Evolutionary conservation across 768 basidiomycete species (phyloP).

Genomic region (Phylloporus rhodoxanthus): DNA sequence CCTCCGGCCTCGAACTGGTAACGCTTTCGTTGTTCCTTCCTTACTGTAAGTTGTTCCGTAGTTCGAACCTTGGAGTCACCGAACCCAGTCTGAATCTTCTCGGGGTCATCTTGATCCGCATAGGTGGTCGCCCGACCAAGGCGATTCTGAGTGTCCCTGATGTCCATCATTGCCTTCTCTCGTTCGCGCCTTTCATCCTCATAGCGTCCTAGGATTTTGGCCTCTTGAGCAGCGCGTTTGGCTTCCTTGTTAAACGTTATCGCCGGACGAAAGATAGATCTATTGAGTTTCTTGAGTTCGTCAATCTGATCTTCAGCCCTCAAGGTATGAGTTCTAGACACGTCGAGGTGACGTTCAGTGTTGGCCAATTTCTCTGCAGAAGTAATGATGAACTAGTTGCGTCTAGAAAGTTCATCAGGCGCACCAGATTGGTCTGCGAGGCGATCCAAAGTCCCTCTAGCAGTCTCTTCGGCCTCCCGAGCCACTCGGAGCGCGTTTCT

Average conservation of each 20-base stretch:
- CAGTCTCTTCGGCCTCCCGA: slow-evolving; percentile 95
- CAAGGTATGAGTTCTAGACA: slow-evolving; percentile 78
- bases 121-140: slow-evolving; percentile 70
- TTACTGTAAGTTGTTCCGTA: slow-evolving; percentile 45
- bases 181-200: slow-evolving; percentile 80
- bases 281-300: slow-evolving; percentile 91
- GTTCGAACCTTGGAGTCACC: slow-evolving; percentile 34
- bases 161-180: slow-evolving; percentile 80
- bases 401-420: slow-evolving; percentile 17
- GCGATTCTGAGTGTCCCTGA: slow-evolving; percentile 82
- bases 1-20: slow-evolving; percentile 90
- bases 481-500: slow-evolving; percentile 91
- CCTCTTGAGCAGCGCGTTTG: slow-evolving; percentile 84
- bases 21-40: slow-evolving; percentile 69
- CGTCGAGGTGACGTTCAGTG: slow-evolving; percentile 91
- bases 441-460: slow-evolving; percentile 71
- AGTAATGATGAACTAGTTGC: neutral
- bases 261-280: slow-evolving; percentile 89
- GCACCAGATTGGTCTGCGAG: slow-evolving; percentile 92
- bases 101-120: slow-evolving; percentile 46
- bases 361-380: slow-evolving; percentile 76
- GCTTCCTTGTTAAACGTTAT: slow-evolving; percentile 90
- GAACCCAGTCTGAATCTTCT: slow-evolving; percentile 23
- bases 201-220: slow-evolving; percentile 77
- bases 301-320: slow-evolving; percentile 91